These are phyloP conservation scores for Seminavis robusta DNA, from an alignment of 108 stramenopile species.

Conservation along the genomic window DNA sequence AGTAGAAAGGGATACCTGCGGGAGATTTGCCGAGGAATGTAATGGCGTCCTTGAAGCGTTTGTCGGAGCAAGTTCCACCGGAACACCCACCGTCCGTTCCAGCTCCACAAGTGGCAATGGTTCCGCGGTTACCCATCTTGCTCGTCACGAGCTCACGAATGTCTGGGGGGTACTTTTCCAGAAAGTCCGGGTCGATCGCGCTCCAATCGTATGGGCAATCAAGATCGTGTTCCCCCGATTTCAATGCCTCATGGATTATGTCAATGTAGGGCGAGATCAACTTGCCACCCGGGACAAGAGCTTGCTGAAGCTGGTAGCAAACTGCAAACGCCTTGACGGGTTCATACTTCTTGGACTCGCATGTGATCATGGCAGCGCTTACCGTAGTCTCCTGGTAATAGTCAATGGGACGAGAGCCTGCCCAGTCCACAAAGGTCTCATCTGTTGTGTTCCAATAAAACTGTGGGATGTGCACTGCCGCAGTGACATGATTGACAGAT, in stretches of 20 bases:
- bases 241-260: neutral
- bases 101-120: too few species aligned
- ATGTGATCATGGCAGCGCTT: conserved; percentile 3
- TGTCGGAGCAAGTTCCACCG: too few species aligned
- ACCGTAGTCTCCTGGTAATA: conserved; percentile 2
- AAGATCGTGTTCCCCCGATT: neutral
- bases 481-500: too few species aligned
- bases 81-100: too few species aligned
- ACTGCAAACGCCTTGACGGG: conserved; percentile 5
- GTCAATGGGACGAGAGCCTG: neutral
- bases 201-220: conserved; percentile 2
- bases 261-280: conserved; percentile 3
- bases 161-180: neutral
- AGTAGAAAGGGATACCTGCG: too few species aligned
- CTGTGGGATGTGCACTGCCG: too few species aligned
- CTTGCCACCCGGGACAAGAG: conserved; percentile 3
- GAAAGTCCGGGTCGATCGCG: neutral
- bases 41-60: too few species aligned
- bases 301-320: conserved; percentile 1
- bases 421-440: neutral
- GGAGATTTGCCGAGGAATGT: too few species aligned
- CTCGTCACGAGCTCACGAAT: too few species aligned
- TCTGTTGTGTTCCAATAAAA: too few species aligned
- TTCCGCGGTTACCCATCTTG: too few species aligned
- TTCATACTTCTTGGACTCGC: conserved; percentile 6